Percentiles rank a stretch among this genome's conserved stretches.
phyloP scores from a whole-genome alignment of 768 basidiomycete species.

The Serendipita sp. region DNA sequence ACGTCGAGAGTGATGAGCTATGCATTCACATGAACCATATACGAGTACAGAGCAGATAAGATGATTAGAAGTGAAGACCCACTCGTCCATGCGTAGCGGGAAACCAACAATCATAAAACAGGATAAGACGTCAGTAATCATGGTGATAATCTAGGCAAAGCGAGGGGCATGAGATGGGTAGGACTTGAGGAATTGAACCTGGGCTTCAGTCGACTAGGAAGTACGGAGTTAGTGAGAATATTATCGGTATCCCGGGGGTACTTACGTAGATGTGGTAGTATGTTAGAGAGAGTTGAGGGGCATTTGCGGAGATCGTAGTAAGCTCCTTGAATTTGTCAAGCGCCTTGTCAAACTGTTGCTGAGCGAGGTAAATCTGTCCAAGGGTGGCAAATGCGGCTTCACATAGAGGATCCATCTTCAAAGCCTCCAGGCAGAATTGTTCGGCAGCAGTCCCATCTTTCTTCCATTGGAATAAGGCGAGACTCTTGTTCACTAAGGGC shows the following conservation, averaged over 20 bases:
- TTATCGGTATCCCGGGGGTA: constrained; percentile 34
- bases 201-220: constrained; percentile 59
- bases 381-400: constrained; percentile 94
- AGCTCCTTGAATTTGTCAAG: constrained; percentile 75
- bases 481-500: constrained; percentile 93
- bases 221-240: background rate
- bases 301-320: constrained; percentile 73
- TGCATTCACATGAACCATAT: background rate
- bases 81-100: background rate
- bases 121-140: background rate
- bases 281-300: constrained; percentile 52
- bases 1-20: background rate
- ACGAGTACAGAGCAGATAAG: background rate
- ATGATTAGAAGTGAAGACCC: background rate
- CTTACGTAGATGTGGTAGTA: constrained; percentile 20
- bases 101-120: background rate
- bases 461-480: constrained; percentile 90
- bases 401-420: constrained; percentile 79
- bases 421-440: constrained; percentile 71
- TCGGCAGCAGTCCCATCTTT: constrained; percentile 76
- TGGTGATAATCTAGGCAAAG: background rate
- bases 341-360: constrained; percentile 74
- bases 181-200: constrained; percentile 64
- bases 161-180: constrained; percentile 34
- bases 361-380: constrained; percentile 83